Percentiles rank a stretch among this genome's conserved stretches.
Evolutionary conservation across 148 eudicot genomes (phyloP).

Genomic region (Camellia lanceoleosa): DNA sequence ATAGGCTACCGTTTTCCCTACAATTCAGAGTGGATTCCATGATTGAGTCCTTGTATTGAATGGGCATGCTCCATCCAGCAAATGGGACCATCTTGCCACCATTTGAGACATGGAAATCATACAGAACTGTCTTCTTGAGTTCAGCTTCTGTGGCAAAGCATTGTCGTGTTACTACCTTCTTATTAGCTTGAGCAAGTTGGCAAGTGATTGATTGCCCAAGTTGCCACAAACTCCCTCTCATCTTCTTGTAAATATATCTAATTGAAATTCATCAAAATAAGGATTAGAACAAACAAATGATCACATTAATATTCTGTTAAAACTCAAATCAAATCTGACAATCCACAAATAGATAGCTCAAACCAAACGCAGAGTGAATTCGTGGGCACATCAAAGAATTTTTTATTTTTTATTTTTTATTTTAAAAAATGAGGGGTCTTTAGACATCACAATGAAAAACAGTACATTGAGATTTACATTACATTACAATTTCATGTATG

Average conservation of each 20-base stretch:
- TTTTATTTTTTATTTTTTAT: too few species aligned
- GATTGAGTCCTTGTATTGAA: conserved; percentile 93
- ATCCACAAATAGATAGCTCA: background rate
- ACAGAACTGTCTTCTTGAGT: conserved; percentile 72
- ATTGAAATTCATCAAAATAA: conserved; percentile 10
- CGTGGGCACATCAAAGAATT: background rate
- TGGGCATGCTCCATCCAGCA: conserved; percentile 76
- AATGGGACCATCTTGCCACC: too few species aligned
- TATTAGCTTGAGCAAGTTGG: conserved; percentile 72
- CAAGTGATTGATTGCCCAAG: conserved; percentile 85
- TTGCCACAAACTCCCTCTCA: conserved; percentile 29
- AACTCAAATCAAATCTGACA: too few species aligned
- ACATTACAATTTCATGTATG: background rate
- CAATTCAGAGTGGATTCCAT: conserved; percentile 89
- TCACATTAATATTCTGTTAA: too few species aligned
- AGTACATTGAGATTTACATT: background rate
- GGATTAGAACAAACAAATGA: too few species aligned
- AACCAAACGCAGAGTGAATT: background rate
- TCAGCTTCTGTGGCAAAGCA: conserved; percentile 67
- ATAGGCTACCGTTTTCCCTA: conserved; percentile 80
- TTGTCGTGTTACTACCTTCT: conserved; percentile 52
- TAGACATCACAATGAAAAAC: too few species aligned
- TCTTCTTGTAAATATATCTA: conserved; percentile 34
- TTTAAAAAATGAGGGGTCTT: background rate
- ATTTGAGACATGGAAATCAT: too few species aligned